Evolutionary conservation across 352 stramenopile genomes (phyloP), one percentile per base, ranked within the genome.

Genomic region (Phytophthora meadii): DNA sequence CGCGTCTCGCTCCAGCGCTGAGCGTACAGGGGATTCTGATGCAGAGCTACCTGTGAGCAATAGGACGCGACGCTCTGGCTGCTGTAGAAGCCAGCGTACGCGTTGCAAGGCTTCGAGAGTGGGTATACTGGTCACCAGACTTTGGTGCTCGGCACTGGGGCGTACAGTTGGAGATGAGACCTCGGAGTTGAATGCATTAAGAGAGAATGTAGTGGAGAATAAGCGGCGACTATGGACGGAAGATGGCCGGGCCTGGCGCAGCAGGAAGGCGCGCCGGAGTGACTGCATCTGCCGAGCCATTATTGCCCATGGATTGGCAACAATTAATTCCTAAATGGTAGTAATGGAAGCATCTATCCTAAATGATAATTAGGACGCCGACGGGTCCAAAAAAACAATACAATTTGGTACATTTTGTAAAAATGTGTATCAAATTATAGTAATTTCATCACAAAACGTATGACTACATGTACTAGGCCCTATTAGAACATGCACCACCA

Each of bases 31-130:
- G 5, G 79, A 80, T 6, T 74, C 66, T 17, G 41, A 54, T 2
- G 32, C 34, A 8, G 55, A 61, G 14, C 48, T 71, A 0, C 76
- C 75, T 12, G 72, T 74, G 19, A 89, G 58, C 37, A 78, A 55
- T 17, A 89, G 60, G 30, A 89, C 71, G 34, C 69, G 73, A 47
- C 65, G 63, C 5, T 64, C 27, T 9, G 52, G 62, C 40, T 70
- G 50, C 34, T 58, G 39, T 27, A 84, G 54, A 32, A 88, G 62
- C 61, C 61, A 74, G 22, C 61, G 70, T 14, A 83, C 48, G 42
- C 65, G 77, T 28, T 77, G 52, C 7, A 77, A 58, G 9, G 66
- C 79, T 25, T 68, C 45, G 24, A 54, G 66, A 12, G 69, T 76
- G 25, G 65, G 65, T 6, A 56, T 41, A 44, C 65, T 80, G 25